Base-by-base conservation (phyloP, 176 grass and related monocot genomes). In the Elymus sibiricus region DNA sequence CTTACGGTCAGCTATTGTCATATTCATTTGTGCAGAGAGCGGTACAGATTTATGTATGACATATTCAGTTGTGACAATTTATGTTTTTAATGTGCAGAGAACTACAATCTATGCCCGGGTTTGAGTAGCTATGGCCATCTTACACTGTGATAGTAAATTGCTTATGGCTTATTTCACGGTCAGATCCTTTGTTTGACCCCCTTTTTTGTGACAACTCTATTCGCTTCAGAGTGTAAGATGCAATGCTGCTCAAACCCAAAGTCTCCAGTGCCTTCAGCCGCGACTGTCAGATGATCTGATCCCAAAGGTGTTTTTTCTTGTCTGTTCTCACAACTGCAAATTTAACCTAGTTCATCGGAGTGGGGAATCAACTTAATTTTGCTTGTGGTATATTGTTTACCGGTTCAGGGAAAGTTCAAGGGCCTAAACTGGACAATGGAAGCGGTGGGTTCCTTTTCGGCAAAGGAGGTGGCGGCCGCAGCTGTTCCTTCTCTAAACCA, bases 31-130 rank as follows among this genome's bases (percentile, higher is more conserved):
- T 35, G 34, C 3, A 35, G 1, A 35, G 34, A 35, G 34, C 34
- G 34, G 34, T 35, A 35, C 34, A 35, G 3, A 35, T n/a, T n/a
- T n/a, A n/a, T n/a, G n/a, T n/a, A n/a, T n/a, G n/a, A n/a, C n/a
- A n/a, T n/a, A n/a, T n/a, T n/a, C n/a, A n/a, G n/a, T n/a, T 77
- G 46, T 70, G 14, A 39, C 81, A 46, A 83, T 76, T 49, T 53
- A 64, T 73, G 44, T 29, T 66, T 76, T 80, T 44, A 75, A 58
- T 90, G 70, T 88, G 77, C 68, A 98, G 96, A 94, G 96, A 89
- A 95, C 90, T 83, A 98, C 96, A 83, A 92, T 98, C 82, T 98
- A 98, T 95, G 96, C 96, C 74, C 91, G 72, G 92, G 96, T 98
- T 70, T n/a, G n/a, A n/a, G n/a, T n/a, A n/a, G n/a, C n/a, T n/a